Evolutionary conservation across 352 stramenopile genomes (phyloP).

Genomic region (Phytophthora tubulina): DNA sequence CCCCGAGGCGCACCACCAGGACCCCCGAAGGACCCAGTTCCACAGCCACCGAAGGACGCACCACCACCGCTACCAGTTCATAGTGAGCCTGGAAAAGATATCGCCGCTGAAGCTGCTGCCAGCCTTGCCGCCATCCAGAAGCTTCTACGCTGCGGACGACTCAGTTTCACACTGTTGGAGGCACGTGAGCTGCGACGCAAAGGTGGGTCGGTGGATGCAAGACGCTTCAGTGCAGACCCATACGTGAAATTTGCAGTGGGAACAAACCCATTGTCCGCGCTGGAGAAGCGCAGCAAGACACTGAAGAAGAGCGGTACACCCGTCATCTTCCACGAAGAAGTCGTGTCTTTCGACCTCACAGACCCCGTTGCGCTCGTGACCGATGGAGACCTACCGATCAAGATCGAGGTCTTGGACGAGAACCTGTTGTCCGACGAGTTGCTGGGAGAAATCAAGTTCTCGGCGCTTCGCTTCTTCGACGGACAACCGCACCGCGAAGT

Average conservation of each 20-base stretch:
- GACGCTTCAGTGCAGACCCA: conserved; percentile 75
- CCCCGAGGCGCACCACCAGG: conserved; percentile 58
- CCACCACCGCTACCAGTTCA: conserved; percentile 39
- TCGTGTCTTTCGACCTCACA: conserved; percentile 83
- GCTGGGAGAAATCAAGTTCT: conserved; percentile 75
- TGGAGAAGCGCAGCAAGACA: conserved; percentile 83
- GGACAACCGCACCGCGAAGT: conserved; percentile 65
- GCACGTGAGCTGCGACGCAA: conserved; percentile 70
- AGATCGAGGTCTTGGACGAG: conserved; percentile 90
- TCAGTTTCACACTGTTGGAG: conserved; percentile 82
- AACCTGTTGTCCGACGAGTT: conserved; percentile 90
- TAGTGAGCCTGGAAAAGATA: conserved; percentile 14
- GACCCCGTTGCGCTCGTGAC: conserved; percentile 78
- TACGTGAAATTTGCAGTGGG: conserved; percentile 88
- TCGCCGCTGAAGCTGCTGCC: conserved; percentile 11
- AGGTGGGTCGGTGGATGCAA: conserved; percentile 58
- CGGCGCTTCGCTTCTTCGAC: conserved; percentile 84
- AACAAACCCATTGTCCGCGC: conserved; percentile 70
- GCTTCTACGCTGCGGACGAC: conserved; percentile 68
- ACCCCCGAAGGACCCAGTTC: conserved; percentile 57
- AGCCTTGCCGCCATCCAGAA: conserved; percentile 47
- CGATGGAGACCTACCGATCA: conserved; percentile 75
- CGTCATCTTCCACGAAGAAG: conserved; percentile 89
- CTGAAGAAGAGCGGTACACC: conserved; percentile 84
- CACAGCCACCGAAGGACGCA: conserved; percentile 59